Percentiles rank a stretch among this genome's conserved stretches.
Conservation (phyloP, 1,139 yeast genomes). For the Williopsis jadinii region DNA sequence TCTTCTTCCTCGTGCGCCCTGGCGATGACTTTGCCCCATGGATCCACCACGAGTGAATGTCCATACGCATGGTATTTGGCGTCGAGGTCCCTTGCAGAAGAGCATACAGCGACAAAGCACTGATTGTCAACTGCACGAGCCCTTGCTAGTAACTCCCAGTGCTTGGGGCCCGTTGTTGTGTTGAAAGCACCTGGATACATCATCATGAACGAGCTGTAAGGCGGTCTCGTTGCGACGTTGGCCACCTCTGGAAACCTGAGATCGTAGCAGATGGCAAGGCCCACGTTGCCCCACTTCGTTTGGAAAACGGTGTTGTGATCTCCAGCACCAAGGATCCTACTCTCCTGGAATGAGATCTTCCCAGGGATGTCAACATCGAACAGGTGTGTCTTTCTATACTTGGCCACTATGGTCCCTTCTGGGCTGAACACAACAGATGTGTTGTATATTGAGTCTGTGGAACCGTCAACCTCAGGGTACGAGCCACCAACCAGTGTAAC, state of each 20-base stretch:
- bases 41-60: slow-evolving; percentile 78
- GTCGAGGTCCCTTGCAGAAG: slow-evolving; percentile 78
- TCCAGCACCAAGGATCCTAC: slow-evolving; percentile 70
- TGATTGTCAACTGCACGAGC: slow-evolving; percentile 90
- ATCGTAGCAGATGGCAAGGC: slow-evolving; percentile 90
- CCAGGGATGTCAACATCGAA: slow-evolving; percentile 91
- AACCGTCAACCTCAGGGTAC: slow-evolving; percentile 64
- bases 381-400: slow-evolving; percentile 83
- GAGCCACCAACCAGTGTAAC: slow-evolving; percentile 83
- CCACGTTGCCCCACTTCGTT: slow-evolving; percentile 54
- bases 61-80: slow-evolving; percentile 87
- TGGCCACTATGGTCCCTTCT: slow-evolving; percentile 67
- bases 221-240: slow-evolving; percentile 60
- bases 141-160: slow-evolving; percentile 84
- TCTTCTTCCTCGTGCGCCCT: slow-evolving; percentile 76
- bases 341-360: slow-evolving; percentile 82
- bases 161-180: slow-evolving; percentile 91
- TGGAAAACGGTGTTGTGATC: slow-evolving; percentile 64
- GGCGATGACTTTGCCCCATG: slow-evolving; percentile 57
- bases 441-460: slow-evolving; percentile 49
- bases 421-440: slow-evolving; percentile 75
- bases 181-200: slow-evolving; percentile 94
- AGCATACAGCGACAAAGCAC: slow-evolving; percentile 67
- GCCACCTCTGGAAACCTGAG: slow-evolving; percentile 92
- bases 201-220: slow-evolving; percentile 70